Evolutionary conservation across 768 basidiomycete genomes (phyloP).

Genomic region (Filobasidium wieringae): DNA sequence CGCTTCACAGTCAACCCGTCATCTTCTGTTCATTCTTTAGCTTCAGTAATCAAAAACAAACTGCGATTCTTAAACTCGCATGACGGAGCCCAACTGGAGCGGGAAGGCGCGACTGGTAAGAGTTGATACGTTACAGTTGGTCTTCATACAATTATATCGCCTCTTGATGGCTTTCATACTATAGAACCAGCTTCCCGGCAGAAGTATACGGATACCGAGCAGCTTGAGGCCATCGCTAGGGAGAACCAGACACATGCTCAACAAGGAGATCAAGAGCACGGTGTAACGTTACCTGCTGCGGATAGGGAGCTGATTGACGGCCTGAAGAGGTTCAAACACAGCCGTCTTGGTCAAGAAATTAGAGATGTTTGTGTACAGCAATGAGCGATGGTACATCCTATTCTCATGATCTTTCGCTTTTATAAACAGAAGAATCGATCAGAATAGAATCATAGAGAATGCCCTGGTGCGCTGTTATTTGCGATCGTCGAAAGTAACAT

Average conservation of each 20-base stretch:
- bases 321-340: conserved; percentile 24
- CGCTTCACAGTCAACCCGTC: conserved; percentile 15
- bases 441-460: neutral
- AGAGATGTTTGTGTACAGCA: conserved; percentile 24
- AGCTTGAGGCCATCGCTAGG: neutral
- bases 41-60: conserved; percentile 20
- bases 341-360: conserved; percentile 22
- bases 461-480: conserved; percentile 16
- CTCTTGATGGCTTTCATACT: too few species aligned
- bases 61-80: too few species aligned
- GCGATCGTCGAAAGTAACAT: conserved; percentile 37
- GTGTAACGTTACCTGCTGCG: conserved; percentile 15
- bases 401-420: neutral
- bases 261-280: neutral
- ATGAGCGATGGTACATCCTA: neutral
- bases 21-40: conserved; percentile 17
- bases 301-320: conserved; percentile 27
- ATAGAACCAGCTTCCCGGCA: too few species aligned
- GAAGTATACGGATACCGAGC: too few species aligned
- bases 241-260: too few species aligned
- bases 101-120: too few species aligned
- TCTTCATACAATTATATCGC: too few species aligned
- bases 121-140: too few species aligned
- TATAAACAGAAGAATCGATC: too few species aligned
- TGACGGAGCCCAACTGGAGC: too few species aligned